These are phyloP conservation scores for Zopfia rhizophila DNA, from an alignment of 2,329 filamentous ascomycete species.

Conservation along the genomic window DNA sequence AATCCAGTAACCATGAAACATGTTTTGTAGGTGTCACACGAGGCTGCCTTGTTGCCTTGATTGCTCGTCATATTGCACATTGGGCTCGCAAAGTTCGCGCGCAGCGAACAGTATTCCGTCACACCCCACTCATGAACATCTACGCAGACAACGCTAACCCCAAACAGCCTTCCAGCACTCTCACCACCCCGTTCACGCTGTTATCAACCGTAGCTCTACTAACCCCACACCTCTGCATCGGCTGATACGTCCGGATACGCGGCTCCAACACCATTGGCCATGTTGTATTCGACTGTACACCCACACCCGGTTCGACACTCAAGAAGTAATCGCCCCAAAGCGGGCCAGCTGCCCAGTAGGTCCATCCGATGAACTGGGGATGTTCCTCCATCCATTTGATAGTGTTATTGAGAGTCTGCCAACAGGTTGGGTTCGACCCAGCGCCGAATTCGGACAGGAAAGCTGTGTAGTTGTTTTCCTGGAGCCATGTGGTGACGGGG, in stretches of 20 bases:
- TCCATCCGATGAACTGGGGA: conserved; percentile 62
- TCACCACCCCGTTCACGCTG: conserved; percentile 12
- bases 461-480: conserved; percentile 58
- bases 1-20: too few relatives aligned
- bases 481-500: conserved; percentile 59
- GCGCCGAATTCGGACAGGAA: conserved; percentile 64
- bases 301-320: conserved; percentile 31
- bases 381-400: conserved; percentile 52
- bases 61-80: too few relatives aligned
- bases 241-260: conserved; percentile 29
- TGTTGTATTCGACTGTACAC: conserved; percentile 26
- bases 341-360: conserved; percentile 62
- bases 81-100: too few relatives aligned
- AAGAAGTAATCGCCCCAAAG: conserved; percentile 56
- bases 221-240: conserved; percentile 34
- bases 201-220: conserved; percentile 20
- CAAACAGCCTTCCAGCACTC: conserved; percentile 28
- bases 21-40: too few relatives aligned
- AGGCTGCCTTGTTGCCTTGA: too few relatives aligned
- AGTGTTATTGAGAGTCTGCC: conserved; percentile 57
- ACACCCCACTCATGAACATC: too few relatives aligned
- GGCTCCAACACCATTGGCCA: conserved; percentile 32
- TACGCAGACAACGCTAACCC: conserved; percentile 28
- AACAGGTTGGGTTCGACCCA: conserved; percentile 53
- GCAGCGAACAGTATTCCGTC: too few relatives aligned